Conservation (phyloP, 164 flowering plant genomes). For the Stephania cephalantha region DNA sequence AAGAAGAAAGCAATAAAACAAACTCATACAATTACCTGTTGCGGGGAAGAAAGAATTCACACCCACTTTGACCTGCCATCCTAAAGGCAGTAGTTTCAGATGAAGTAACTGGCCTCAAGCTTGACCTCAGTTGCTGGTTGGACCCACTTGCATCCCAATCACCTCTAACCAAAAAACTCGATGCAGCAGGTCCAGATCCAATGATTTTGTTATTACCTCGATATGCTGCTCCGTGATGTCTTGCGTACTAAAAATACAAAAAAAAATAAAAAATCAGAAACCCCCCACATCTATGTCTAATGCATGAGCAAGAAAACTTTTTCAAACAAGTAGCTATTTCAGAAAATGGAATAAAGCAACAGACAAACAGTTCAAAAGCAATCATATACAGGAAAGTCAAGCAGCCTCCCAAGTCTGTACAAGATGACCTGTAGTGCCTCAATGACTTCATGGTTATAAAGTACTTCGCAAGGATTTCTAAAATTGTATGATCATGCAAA, state of each 20-base stretch:
- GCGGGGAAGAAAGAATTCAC: slow-evolving; percentile 47
- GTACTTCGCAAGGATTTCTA: neutral
- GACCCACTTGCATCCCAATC: slow-evolving; percentile 24
- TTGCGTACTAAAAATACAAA: slow-evolving; percentile 33
- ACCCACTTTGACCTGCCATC: slow-evolving; percentile 23
- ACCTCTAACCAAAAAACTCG: slow-evolving; percentile 20
- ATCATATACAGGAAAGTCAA: neutral
- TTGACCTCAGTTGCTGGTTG: slow-evolving; percentile 16
- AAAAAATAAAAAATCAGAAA: slow-evolving; percentile 14
- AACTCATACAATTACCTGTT: slow-evolving; percentile 31
- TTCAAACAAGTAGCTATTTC: neutral
- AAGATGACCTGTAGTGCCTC: neutral
- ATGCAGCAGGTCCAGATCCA: slow-evolving; percentile 15
- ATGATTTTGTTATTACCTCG: slow-evolving; percentile 19
- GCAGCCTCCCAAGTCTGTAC: neutral
- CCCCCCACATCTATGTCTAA: neutral
- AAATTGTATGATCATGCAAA: neutral
- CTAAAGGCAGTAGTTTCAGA: slow-evolving; percentile 12
- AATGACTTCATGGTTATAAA: neutral
- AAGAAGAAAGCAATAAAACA: neutral
- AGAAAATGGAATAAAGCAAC: neutral
- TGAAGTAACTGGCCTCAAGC: slow-evolving; percentile 19
- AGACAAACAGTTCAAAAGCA: neutral
- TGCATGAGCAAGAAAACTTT: neutral
- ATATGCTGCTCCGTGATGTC: slow-evolving; percentile 22